Conservation (phyloP, 805 yeast species). For the Debaryomyces castellii region DNA sequence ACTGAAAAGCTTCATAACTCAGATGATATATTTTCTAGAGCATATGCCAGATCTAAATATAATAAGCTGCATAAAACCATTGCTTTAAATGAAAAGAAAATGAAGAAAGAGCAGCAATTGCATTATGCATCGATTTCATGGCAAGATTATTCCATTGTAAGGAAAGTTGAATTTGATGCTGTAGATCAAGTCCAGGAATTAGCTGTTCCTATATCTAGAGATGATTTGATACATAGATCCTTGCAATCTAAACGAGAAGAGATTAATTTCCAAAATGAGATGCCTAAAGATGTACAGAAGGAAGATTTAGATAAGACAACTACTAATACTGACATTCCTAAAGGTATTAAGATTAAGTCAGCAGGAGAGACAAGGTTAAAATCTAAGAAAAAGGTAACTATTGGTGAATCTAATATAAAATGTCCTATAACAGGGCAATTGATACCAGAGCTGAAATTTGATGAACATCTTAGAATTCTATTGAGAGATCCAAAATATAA, state of each 20-base stretch:
- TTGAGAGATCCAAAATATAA: slow-evolving; percentile 77
- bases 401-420: slow-evolving; percentile 41
- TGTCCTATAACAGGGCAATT: slow-evolving; percentile 80
- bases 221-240: slow-evolving; percentile 62
- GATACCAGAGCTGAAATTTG: slow-evolving; percentile 70
- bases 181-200: slow-evolving; percentile 58
- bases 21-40: slow-evolving; percentile 41
- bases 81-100: slow-evolving; percentile 24
- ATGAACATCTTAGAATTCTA: slow-evolving; percentile 65
- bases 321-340: slow-evolving; percentile 17
- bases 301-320: slow-evolving; percentile 3
- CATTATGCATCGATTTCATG: slow-evolving; percentile 81
- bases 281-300: slow-evolving; percentile 4
- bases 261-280: slow-evolving; percentile 9
- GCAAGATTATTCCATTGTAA: slow-evolving; percentile 77
- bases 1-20: slow-evolving; percentile 15
- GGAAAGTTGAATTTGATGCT: slow-evolving; percentile 63
- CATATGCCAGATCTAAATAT: slow-evolving; percentile 59
- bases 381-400: slow-evolving; percentile 12
- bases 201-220: slow-evolving; percentile 53
- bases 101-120: slow-evolving; percentile 38
- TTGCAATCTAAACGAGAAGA: slow-evolving; percentile 49
- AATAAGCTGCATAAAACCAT: slow-evolving; percentile 36
- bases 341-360: slow-evolving; percentile 63
- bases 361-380: slow-evolving; percentile 68